Percentiles rank a stretch among this genome's conserved stretches.
Conservation (phyloP, 257 asterid genomes). For the Henckelia pumila region DNA sequence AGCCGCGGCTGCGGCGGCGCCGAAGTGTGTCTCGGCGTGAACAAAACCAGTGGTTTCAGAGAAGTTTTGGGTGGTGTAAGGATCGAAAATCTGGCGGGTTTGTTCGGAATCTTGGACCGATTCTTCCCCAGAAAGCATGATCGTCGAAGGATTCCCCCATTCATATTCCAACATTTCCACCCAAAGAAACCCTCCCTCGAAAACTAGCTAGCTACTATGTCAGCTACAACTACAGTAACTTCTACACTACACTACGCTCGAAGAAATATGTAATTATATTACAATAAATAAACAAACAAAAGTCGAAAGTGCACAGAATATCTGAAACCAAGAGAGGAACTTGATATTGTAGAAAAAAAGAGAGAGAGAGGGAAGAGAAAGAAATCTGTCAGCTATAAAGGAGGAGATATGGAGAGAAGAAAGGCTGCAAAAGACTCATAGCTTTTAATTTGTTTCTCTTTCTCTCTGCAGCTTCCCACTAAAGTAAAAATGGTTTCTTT, state of each 20-base stretch:
- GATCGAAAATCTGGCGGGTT: constrained; percentile 20
- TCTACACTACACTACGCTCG: too few species aligned
- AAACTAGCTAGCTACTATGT: constrained; percentile 20
- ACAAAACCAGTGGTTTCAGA: constrained; percentile 25
- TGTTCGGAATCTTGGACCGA: constrained; percentile 45
- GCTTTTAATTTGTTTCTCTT: constrained; percentile 25
- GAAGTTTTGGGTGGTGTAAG: constrained; percentile 13
- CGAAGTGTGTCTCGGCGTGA: constrained; percentile 48
- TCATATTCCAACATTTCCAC: constrained; percentile 71
- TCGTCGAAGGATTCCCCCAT: constrained; percentile 76
- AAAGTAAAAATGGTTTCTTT: constrained; percentile 16
- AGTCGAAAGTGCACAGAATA: constrained; percentile 20
- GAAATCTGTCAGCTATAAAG: constrained; percentile 75
- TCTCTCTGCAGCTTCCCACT: constrained; percentile 23
- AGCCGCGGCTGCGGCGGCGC: constrained; percentile 19
- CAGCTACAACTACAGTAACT: constrained; percentile 3
- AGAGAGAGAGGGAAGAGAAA: constrained; percentile 23
- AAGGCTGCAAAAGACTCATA: constrained; percentile 55
- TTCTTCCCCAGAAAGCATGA: constrained; percentile 67
- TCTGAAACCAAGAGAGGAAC: constrained; percentile 44
- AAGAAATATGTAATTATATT: too few species aligned
- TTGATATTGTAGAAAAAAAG: constrained; percentile 26
- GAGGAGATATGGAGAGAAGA: constrained; percentile 52
- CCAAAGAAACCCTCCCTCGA: neutral
- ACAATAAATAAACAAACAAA: too few species aligned